A percentile compares a stretch with the other conserved stretches of the same genome.
Evolutionary conservation across 1,284 basidiomycete species (phyloP).

Genomic region (Apiotrichum montevideense): DNA sequence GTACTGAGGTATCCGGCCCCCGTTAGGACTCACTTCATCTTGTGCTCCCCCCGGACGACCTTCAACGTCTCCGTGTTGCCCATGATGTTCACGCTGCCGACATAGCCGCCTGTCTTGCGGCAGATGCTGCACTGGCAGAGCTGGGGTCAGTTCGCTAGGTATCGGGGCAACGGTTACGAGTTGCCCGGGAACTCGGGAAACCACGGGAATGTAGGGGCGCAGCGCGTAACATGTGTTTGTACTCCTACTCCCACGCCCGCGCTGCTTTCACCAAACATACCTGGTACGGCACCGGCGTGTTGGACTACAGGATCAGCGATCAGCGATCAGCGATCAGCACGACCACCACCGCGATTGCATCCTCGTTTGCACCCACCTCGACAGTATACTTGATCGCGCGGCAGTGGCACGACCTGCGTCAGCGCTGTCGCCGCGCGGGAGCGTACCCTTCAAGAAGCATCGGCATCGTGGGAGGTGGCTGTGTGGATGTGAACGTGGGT

Average conservation of each 20-base stretch:
- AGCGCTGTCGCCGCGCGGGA: no score
- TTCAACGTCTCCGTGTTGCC: conserved; percentile 42
- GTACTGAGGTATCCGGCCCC: no score
- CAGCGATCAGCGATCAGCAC: neutral
- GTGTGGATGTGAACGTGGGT: neutral
- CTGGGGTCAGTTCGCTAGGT: conserved; percentile 12
- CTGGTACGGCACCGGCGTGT: conserved; percentile 46
- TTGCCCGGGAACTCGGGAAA: no score
- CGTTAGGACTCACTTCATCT: conserved; percentile 36
- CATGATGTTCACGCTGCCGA: conserved; percentile 46
- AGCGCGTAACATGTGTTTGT: no score
- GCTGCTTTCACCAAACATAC: conserved; percentile 5
- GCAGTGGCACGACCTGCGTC: conserved; percentile 44
- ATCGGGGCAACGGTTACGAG: no score
- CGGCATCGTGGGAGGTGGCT: conserved; percentile 25
- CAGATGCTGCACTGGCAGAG: conserved; percentile 46
- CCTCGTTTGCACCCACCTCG: conserved; percentile 20
- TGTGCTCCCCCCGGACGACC: conserved; percentile 39
- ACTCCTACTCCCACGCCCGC: no score
- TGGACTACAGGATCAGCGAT: conserved; percentile 23
- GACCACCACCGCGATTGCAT: no score
- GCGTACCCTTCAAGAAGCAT: conserved; percentile 37
- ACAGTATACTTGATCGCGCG: conserved; percentile 41
- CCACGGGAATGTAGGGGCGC: no score
- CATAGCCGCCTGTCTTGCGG: conserved; percentile 45